Evolutionary conservation across 352 stramenopile genomes (phyloP).

Genomic region (Pythium periplocum): DNA sequence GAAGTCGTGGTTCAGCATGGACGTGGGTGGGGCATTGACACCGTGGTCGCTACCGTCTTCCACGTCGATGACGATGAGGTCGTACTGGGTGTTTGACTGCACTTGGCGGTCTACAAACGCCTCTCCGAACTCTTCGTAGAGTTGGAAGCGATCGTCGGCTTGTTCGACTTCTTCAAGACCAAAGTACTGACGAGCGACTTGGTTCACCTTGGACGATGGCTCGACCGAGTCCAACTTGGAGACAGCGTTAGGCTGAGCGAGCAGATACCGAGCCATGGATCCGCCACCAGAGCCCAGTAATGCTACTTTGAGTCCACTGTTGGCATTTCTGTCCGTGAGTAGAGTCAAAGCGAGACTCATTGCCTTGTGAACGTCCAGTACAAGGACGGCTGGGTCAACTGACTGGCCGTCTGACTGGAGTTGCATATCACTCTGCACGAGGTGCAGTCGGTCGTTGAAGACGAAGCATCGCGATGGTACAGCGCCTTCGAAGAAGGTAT

Average conservation of each 20-base stretch:
- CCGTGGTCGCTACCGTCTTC: constrained; percentile 19
- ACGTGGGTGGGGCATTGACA: not conserved
- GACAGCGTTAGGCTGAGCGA: constrained; percentile 31
- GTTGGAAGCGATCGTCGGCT: constrained; percentile 15
- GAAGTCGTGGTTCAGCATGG: not conserved
- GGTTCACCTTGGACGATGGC: constrained; percentile 38
- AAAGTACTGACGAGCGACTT: constrained; percentile 39
- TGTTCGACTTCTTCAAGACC: constrained; percentile 23
- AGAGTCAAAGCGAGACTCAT: constrained; percentile 40
- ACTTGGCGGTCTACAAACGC: constrained; percentile 22
- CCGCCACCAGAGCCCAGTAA: constrained; percentile 57
- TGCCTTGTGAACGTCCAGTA: constrained; percentile 65
- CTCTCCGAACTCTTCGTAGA: constrained; percentile 45
- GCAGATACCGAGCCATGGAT: constrained; percentile 47
- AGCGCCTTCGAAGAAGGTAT: constrained; percentile 38
- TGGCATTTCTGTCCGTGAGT: constrained; percentile 7
- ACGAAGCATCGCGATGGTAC: constrained; percentile 52
- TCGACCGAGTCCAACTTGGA: constrained; percentile 51
- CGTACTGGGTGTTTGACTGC: constrained; percentile 9
- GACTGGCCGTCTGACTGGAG: constrained; percentile 12
- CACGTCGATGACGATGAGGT: constrained; percentile 62
- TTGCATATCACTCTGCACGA: constrained; percentile 69
- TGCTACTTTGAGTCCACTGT: constrained; percentile 19
- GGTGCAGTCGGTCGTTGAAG: constrained; percentile 65
- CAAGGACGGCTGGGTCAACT: constrained; percentile 39